Evolutionary conservation across 192 early-diverging fungal species (phyloP), one percentile per base, ranked within the genome.

Genomic region (Linnemannia hyalina): DNA sequence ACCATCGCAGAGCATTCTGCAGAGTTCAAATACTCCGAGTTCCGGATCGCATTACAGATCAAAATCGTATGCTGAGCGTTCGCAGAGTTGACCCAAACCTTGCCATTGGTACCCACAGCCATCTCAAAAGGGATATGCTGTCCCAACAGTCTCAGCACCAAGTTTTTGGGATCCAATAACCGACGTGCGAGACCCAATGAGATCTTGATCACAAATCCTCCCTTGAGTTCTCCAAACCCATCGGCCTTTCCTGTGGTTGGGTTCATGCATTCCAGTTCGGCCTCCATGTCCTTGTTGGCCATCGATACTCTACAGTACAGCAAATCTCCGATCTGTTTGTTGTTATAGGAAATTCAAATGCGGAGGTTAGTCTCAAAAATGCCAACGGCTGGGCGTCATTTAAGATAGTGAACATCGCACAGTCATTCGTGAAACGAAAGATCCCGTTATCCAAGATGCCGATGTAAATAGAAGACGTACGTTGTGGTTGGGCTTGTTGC

Each of bases 231-330:
- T 38, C 98, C 98, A 89, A 91, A 99, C 13, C 97, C 98, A 78
- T 97, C 97, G 0, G 96, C 92, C 80, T 95, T 96, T 47, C 94
- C 94, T 1, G 95, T 94, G 22, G 92, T 86, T 15, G 95, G 94
- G 80, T 97, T 97, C 60, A 94, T 84, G 89, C 99, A 99, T 77
- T 98, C 96, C 22, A 99, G 82, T 79, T 99, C 99, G 15, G 99
- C 96, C 55, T 99, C 98, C 97, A 99, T 98, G 88, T 99, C 97
- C 78, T 93, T 95, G 90, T 98, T 96, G 40, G 99, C 98, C 46
- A 97, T 85, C 11, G 91, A 82, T 6, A 99, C 92, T 41, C 97
- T 92, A 22, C 93, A 97, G 80, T 97, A 99, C 4, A 99, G 92
- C 13, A 97, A 82, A 26, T 93, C 83, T 16, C 96, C 96, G 20